Evolutionary conservation across 2,329 filamentous ascomycete species (phyloP), one percentile per base, ranked within the genome.

Genomic region (Cordyceps militaris): DNA sequence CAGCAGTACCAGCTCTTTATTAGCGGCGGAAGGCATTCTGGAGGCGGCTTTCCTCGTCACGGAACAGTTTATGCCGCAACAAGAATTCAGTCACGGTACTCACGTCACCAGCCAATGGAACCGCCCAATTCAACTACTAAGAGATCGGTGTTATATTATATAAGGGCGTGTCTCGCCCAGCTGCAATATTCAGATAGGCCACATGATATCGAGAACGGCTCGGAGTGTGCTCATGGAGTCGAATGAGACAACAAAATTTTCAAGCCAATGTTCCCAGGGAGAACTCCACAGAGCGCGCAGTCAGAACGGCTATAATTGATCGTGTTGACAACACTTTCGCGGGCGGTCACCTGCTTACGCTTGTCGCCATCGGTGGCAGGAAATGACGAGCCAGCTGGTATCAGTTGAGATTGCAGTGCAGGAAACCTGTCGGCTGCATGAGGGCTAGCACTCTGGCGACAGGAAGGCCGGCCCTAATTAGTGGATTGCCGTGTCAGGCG

Each of bases 381-480:
- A n/a, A n/a, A n/a, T n/a, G n/a, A n/a, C n/a, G n/a, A n/a, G n/a
- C n/a, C n/a, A n/a, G n/a, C n/a, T n/a, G n/a, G n/a, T n/a, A 32
- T 5, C 28, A 32, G 14, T 13, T 36, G 6, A 16, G 9, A 36
- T 10, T 21, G 38, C 30, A 30, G 38, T 54, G 28, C 51, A 54
- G 51, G 40, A 34, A 26, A 54, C 51, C 40, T 44, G 34, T 54
- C 51, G 26, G 26, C 13, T 44, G 38, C 49, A 52, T 42, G 38
- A 44, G 21, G 14, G 6, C 19, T 43, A 34, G 50, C 36, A 32
- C 24, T 43, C 26, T 42, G 24, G 49, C 50, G 44, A 40, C 51
- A 46, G 26, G 36, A 28, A 21, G n/a, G 38, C 40, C 28, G 10
- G 26, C 36, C 36, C 19, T 36, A 32, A 24, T 34, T 26, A 36